A percentile compares a stretch with the other conserved stretches of the same genome.
Evolutionary conservation across 192 early-diverging fungal genomes (phyloP).

Genomic region (Powellomyces hirtus): DNA sequence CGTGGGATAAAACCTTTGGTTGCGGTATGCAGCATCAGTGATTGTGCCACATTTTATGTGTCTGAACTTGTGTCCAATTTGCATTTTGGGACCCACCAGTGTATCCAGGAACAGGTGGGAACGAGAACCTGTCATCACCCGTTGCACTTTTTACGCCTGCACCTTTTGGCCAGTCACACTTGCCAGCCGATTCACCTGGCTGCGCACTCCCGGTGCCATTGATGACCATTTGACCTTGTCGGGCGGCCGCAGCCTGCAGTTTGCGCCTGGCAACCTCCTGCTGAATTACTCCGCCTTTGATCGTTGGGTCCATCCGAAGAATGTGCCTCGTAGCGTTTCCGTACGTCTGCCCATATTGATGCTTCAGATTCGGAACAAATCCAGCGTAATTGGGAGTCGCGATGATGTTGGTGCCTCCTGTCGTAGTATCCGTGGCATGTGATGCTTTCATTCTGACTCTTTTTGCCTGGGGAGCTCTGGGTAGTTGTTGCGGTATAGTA

Average conservation of each 20-base stretch:
- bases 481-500: too few species aligned
- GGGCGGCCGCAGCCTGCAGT: not conserved
- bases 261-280: constrained; percentile 25
- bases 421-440: constrained; percentile 4
- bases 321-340: constrained; percentile 57
- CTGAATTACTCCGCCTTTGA: constrained; percentile 51
- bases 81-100: constrained; percentile 36
- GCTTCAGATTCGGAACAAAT: constrained; percentile 51
- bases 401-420: constrained; percentile 8
- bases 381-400: constrained; percentile 54
- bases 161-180: constrained; percentile 41
- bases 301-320: constrained; percentile 47
- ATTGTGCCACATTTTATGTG: too few species aligned
- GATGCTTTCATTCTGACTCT: not conserved
- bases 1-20: constrained; percentile 50
- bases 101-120: constrained; percentile 59
- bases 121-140: constrained; percentile 54
- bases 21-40: not conserved
- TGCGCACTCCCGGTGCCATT: not conserved
- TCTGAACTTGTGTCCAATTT: too few species aligned
- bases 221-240: constrained; percentile 16
- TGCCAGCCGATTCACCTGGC: constrained; percentile 11
- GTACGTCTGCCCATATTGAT: constrained; percentile 52
- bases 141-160: constrained; percentile 45
- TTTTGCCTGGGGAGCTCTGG: too few species aligned